phyloP scores from a whole-genome alignment of 176 grass and related monocot genomes.

The Rhynchospora breviuscula region DNA sequence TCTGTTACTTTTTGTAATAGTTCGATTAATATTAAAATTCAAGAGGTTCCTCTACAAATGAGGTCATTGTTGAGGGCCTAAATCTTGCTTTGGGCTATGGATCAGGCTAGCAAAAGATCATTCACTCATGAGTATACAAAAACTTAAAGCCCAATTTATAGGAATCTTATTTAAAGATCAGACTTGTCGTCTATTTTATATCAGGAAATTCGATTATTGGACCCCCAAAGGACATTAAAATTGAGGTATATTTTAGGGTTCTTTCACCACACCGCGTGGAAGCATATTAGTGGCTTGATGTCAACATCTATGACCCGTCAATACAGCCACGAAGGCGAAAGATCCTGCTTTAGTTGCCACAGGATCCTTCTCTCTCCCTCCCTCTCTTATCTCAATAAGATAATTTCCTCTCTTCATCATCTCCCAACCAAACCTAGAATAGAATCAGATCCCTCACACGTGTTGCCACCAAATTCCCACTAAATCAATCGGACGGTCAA shows the following conservation, averaged over 20 bases:
- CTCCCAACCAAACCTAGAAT: neutral
- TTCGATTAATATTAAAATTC: neutral
- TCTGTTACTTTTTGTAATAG: neutral
- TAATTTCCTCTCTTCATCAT: neutral
- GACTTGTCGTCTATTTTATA: neutral
- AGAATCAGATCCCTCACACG: neutral
- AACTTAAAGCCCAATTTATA: neutral
- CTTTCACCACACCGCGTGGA: neutral
- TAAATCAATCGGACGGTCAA: neutral
- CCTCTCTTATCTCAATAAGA: neutral
- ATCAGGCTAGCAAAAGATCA: neutral
- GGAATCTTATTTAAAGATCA: neutral
- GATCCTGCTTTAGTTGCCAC: neutral
- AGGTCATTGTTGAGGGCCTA: neutral
- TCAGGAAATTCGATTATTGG: neutral
- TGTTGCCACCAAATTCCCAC: neutral
- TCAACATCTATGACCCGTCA: neutral
- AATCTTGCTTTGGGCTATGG: neutral
- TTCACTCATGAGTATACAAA: neutral
- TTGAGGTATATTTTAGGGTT: neutral
- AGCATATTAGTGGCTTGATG: neutral
- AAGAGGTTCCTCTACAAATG: neutral
- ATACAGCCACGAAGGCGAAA: neutral
- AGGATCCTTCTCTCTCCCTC: neutral
- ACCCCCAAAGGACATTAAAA: neutral